phyloP scores from a whole-genome alignment of 129 eudicot species.

The Tagetes patula region DNA sequence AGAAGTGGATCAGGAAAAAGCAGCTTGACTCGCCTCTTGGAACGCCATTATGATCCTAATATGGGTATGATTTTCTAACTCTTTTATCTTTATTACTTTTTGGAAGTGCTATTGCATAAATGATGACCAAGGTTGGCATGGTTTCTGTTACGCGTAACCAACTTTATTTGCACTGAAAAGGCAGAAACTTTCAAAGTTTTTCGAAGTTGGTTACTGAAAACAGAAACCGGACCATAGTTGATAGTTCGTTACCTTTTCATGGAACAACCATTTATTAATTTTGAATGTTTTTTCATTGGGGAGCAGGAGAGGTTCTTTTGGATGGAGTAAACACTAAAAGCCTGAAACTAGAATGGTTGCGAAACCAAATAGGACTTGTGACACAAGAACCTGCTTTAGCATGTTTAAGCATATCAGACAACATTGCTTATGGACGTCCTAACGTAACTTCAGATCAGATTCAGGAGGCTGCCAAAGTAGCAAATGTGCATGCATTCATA shows the following conservation, averaged over 20 bases:
- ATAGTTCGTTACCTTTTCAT: background rate
- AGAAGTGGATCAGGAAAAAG: conserved; percentile 69
- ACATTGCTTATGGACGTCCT: conserved; percentile 57
- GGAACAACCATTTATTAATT: background rate
- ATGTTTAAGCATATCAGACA: conserved; percentile 50
- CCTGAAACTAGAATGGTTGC: conserved; percentile 54
- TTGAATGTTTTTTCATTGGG: background rate
- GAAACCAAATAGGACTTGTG: conserved; percentile 64
- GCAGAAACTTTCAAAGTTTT: background rate
- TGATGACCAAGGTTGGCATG: background rate
- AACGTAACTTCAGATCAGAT: conserved; percentile 46
- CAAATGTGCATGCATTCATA: conserved; percentile 51
- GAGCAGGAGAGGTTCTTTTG: conserved; percentile 57
- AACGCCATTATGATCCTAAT: conserved; percentile 62
- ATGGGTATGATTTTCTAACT: conserved; percentile 40
- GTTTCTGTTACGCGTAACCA: background rate
- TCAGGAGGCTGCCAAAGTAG: conserved; percentile 62
- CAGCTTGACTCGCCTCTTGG: conserved; percentile 54
- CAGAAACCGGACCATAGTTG: background rate
- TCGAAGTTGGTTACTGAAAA: background rate
- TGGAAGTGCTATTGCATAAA: background rate
- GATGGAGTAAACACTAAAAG: conserved; percentile 57
- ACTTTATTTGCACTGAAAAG: background rate
- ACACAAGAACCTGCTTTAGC: conserved; percentile 58
- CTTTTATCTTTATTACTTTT: background rate